Evolutionary conservation across 176 grass and related monocot genomes (phyloP).

Genomic region (Triticum dicoccoides): DNA sequence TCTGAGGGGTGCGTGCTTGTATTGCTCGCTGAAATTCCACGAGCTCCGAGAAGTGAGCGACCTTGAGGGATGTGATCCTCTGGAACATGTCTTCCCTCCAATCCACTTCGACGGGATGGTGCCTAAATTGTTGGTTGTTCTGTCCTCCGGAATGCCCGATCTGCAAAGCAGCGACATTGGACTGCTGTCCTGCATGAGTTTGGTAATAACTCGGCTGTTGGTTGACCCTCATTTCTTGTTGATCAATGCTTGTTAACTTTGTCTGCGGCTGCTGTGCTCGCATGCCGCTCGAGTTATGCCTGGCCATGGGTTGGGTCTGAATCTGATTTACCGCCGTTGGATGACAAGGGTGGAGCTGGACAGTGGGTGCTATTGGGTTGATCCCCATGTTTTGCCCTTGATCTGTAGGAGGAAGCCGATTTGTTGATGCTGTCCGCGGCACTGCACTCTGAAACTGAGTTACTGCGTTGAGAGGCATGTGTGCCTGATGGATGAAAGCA

Average conservation of each 20-base stretch:
- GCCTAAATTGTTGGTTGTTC: not conserved
- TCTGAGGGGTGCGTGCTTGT: not conserved
- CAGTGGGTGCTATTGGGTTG: not conserved
- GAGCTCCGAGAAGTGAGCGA: slow-evolving; percentile 6
- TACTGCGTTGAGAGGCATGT: not conserved
- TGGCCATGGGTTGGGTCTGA: not conserved
- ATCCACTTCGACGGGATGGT: not conserved
- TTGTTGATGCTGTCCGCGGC: no score
- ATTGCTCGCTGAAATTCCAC: not conserved
- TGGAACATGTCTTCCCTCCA: slow-evolving; percentile 26
- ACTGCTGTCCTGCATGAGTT: not conserved
- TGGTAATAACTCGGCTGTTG: not conserved
- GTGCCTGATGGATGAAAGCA: not conserved
- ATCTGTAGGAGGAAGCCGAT: no score
- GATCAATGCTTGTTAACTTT: not conserved
- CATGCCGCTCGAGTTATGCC: not conserved
- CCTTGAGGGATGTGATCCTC: not conserved
- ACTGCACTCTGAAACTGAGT: no score
- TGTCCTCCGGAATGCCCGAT: not conserved
- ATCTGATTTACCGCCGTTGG: not conserved
- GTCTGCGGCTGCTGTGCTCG: not conserved
- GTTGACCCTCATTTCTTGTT: not conserved
- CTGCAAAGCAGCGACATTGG: not conserved
- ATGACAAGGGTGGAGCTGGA: not conserved
- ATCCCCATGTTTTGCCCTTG: no score